Conservation (phyloP, 257 asterid species). For the Nicotiana noctiflora region DNA sequence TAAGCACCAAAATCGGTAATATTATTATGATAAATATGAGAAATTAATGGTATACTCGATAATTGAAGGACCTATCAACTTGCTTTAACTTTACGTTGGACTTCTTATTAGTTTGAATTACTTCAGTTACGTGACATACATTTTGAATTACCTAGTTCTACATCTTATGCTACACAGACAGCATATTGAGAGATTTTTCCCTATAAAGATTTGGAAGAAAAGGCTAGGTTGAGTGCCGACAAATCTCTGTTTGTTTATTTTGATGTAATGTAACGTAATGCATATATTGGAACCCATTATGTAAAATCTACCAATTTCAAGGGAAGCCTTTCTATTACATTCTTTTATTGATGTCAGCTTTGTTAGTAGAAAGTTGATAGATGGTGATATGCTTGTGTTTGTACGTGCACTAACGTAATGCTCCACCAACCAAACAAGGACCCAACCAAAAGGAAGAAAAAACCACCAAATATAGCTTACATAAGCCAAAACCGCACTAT, state of each 20-base stretch:
- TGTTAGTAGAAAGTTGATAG: conserved; percentile 7
- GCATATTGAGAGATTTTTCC: not conserved
- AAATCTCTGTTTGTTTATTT: not conserved
- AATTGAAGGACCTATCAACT: too few relatives aligned
- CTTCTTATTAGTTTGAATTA: too few relatives aligned
- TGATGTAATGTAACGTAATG: not conserved
- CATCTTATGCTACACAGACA: not conserved
- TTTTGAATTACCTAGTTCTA: not conserved
- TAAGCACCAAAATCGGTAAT: too few relatives aligned
- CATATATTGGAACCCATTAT: not conserved
- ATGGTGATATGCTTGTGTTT: not conserved
- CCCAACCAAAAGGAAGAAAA: not conserved
- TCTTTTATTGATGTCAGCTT: conserved; percentile 2
- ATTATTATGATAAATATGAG: too few relatives aligned
- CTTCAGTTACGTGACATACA: too few relatives aligned
- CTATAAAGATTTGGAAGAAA: not conserved
- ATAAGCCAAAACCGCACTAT: not conserved
- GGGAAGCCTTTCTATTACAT: not conserved
- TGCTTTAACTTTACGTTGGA: too few relatives aligned
- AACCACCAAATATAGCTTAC: not conserved
- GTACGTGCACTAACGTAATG: conserved; percentile 9
- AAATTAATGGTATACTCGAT: too few relatives aligned
- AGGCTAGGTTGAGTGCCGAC: not conserved
- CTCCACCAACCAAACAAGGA: not conserved
- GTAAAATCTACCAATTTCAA: not conserved